Conservation (phyloP, 768 basidiomycete genomes). For the Suillus brevipes region DNA sequence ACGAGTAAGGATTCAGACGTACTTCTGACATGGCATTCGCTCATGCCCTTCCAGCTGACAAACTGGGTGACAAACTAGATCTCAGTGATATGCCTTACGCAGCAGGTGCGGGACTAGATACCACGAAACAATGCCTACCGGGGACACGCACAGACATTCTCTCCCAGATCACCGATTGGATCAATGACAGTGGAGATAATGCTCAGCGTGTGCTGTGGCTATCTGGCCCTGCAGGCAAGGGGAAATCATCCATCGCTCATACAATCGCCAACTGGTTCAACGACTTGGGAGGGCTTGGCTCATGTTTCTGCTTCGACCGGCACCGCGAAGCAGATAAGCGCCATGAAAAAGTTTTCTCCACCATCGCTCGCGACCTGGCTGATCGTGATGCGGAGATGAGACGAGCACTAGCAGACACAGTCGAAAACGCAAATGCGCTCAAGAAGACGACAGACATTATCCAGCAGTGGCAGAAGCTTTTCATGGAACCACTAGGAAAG, state of each 20-base stretch:
- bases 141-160: slow-evolving; percentile 18
- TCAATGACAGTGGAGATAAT: background rate
- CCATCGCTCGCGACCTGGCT: slow-evolving; percentile 28
- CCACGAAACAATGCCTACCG: slow-evolving; percentile 13
- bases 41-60: background rate
- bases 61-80: background rate
- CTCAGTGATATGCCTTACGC: slow-evolving; percentile 7
- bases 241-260: slow-evolving; percentile 31
- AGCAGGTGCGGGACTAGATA: background rate
- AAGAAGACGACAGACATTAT: background rate
- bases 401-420: background rate
- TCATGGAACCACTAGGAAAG: slow-evolving; percentile 14
- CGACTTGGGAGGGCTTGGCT: slow-evolving; percentile 17
- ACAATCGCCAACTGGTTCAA: slow-evolving; percentile 17
- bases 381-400: slow-evolving; percentile 13
- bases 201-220: slow-evolving; percentile 15
- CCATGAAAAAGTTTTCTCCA: slow-evolving; percentile 27
- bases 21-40: background rate
- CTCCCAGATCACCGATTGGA: slow-evolving; percentile 19
- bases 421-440: slow-evolving; percentile 2
- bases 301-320: slow-evolving; percentile 20
- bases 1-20: background rate
- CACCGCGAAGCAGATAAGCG: background rate
- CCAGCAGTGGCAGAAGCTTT: slow-evolving; percentile 19
- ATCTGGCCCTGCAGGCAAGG: slow-evolving; percentile 22